A percentile compares a stretch with the other conserved stretches of the same genome.
phyloP scores from a whole-genome alignment of 805 yeast genomes.

The Yamadazyma philogaea region DNA sequence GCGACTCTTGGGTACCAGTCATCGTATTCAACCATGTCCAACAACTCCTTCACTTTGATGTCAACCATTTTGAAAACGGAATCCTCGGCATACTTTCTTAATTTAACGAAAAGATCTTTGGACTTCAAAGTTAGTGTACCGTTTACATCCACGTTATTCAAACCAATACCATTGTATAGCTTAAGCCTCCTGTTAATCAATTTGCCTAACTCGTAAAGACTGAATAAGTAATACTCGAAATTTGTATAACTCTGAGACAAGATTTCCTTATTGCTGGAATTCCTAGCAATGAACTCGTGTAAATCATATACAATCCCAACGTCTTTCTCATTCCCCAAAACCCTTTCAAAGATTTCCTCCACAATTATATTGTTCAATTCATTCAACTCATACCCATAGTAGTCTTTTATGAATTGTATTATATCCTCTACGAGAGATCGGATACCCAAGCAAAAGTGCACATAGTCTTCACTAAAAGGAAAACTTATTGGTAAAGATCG shows the following conservation, averaged over 20 bases:
- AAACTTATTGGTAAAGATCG: constrained; percentile 58
- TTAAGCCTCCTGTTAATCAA: constrained; percentile 36
- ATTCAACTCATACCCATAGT: constrained; percentile 61
- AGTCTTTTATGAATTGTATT: constrained; percentile 60
- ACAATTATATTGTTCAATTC: constrained; percentile 57
- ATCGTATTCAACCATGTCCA: constrained; percentile 77
- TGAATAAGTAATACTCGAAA: constrained; percentile 78
- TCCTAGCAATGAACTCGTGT: constrained; percentile 57
- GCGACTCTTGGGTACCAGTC: constrained; percentile 65
- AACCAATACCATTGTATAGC: constrained; percentile 36
- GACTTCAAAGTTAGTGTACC: constrained; percentile 45
- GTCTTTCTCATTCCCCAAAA: constrained; percentile 49
- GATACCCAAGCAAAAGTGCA: constrained; percentile 77
- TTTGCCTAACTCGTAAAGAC: constrained; percentile 66
- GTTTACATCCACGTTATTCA: constrained; percentile 38
- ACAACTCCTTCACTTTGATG: constrained; percentile 68
- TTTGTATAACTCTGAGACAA: constrained; percentile 86
- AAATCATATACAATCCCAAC: constrained; percentile 57
- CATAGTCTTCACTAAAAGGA: constrained; percentile 87
- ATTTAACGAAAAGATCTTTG: constrained; percentile 50
- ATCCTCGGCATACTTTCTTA: constrained; percentile 71
- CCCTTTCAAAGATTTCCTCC: constrained; percentile 59
- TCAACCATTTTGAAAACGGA: constrained; percentile 82
- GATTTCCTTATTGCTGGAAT: constrained; percentile 80
- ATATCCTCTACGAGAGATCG: constrained; percentile 63